Percentiles rank a stretch among this genome's conserved stretches.
Evolutionary conservation across 148 eudicot genomes (phyloP).

Genomic region (Dysphania ambrosioides): DNA sequence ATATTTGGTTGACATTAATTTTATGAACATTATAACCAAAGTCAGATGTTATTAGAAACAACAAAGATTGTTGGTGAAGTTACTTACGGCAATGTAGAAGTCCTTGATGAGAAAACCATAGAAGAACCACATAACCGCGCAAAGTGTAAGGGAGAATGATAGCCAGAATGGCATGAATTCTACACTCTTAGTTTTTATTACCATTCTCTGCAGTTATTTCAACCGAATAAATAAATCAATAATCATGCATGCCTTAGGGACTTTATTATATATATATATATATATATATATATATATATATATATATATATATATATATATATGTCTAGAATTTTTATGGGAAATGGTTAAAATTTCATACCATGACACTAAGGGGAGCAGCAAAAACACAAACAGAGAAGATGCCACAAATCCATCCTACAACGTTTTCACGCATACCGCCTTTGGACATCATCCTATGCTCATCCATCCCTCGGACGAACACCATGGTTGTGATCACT

Average conservation of each 20-base stretch:
- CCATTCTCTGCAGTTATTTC: constrained; percentile 50
- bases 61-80: neutral
- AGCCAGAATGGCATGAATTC: constrained; percentile 80
- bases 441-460: constrained; percentile 31
- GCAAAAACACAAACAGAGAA: constrained; percentile 71
- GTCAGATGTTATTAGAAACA: neutral
- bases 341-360: constrained; percentile 13
- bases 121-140: constrained; percentile 84
- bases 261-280: too few relatives aligned
- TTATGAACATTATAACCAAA: neutral
- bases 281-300: too few relatives aligned
- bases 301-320: too few relatives aligned
- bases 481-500: constrained; percentile 30
- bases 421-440: constrained; percentile 34
- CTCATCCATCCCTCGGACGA: constrained; percentile 29
- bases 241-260: neutral
- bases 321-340: neutral
- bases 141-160: constrained; percentile 63
- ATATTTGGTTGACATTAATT: too few relatives aligned
- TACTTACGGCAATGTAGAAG: constrained; percentile 62
- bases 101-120: constrained; percentile 63
- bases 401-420: constrained; percentile 82
- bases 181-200: constrained; percentile 65
- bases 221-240: neutral
- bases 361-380: constrained; percentile 78